Evolutionary conservation across 1,284 basidiomycete species (phyloP), one percentile per base, ranked within the genome.

Genomic region (Rhodotorula sp.): DNA sequence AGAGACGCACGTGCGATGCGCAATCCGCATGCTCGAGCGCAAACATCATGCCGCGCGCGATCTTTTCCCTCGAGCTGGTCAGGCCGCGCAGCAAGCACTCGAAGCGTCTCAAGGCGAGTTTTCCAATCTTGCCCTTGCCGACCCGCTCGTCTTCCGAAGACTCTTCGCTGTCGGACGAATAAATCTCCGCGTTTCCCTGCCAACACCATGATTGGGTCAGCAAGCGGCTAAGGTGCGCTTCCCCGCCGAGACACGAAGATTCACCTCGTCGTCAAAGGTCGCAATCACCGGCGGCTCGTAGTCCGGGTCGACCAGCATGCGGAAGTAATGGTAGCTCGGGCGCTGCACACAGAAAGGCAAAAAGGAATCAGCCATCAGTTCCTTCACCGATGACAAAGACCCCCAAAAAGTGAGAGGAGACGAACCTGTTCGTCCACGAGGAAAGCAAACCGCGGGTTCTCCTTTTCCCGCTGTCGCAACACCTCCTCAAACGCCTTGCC

Each of bases 11-110:
- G 47, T 57, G 62, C 8, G 62, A 34, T 3, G 93, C 92, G 14
- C 92, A 92, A 81, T 97, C 92, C 1, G 96, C 94, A 78, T 96
- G 92, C 80, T 95, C 92, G 61, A 99, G 84, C 69, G 93, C 93
- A 80, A 98, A 98, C 20, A 91, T 87, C 93, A 98, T 99, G 71
- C 91, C 92, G 29, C 93, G 86, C 29, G 93, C 97, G 54, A 99
- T 89, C 80, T 96, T 92, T 15, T 91, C 93, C 67, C 94, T 85
- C 76, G 91, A 90, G 5, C 93, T 92, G 20, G 89, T 90, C 77
- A 99, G 83, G 8, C 87, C 87, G 26, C 96, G 87, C 46, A 99
- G 85, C 89, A 98, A 93, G 0, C 89, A 88, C 81, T 93, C 91
- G 76, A 99, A 93, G 51, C 94, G 85, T 65, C 87, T 87, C 51